These are phyloP conservation scores for Yamadazyma triangularis DNA, from an alignment of 1,139 yeast species.

Conservation along the genomic window DNA sequence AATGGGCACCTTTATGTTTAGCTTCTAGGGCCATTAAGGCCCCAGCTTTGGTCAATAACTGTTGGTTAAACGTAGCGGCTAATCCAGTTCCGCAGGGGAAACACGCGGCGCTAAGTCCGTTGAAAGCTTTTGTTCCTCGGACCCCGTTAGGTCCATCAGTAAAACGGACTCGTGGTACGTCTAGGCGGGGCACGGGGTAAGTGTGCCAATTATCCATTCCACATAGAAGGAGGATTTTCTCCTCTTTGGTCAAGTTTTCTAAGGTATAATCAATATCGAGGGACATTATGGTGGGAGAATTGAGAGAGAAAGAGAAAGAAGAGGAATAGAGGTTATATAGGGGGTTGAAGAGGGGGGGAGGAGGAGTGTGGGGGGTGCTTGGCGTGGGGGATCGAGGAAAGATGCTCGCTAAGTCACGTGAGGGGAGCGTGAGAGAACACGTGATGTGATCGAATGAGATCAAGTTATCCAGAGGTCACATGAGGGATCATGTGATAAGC, in stretches of 20 bases:
- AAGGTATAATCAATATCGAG: conserved; percentile 41
- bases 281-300: background rate
- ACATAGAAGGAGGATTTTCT: conserved; percentile 43
- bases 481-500: no score
- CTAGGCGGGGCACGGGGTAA: conserved; percentile 37
- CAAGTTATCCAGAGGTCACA: no score
- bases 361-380: background rate
- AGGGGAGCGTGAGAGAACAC: no score
- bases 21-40: conserved; percentile 30
- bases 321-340: background rate
- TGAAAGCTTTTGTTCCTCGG: conserved; percentile 29
- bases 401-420: no score
- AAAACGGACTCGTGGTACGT: conserved; percentile 26
- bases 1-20: conserved; percentile 27
- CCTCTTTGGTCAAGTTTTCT: conserved; percentile 38
- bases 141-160: conserved; percentile 36
- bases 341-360: background rate
- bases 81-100: conserved; percentile 37
- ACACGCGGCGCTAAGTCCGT: conserved; percentile 28
- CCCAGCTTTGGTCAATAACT: conserved; percentile 25
- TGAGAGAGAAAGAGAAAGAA: no score
- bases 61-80: conserved; percentile 38
- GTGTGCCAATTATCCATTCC: conserved; percentile 59
- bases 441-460: no score
- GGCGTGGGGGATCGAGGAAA: no score